Evolutionary conservation across 129 eudicot species (phyloP).

Genomic region (Chrysanthemum makinoi): DNA sequence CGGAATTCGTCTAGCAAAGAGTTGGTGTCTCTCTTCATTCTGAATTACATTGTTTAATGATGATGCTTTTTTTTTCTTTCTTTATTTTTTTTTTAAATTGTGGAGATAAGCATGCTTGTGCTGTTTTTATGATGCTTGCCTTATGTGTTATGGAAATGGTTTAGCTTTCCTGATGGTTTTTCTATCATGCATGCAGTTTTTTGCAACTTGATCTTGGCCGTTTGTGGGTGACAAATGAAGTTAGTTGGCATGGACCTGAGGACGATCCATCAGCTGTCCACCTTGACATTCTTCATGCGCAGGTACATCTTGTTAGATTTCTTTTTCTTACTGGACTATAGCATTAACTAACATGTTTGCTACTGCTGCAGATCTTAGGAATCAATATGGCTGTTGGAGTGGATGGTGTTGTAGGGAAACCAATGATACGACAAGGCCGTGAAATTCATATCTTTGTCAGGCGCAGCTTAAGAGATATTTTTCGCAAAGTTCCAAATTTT

Average conservation of each 20-base stretch:
- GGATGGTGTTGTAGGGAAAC: constrained; percentile 72
- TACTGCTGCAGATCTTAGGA: constrained; percentile 68
- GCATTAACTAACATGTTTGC: constrained; percentile 21
- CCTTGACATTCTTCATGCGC: constrained; percentile 93
- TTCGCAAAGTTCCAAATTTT: constrained; percentile 87
- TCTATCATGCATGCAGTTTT: constrained; percentile 55
- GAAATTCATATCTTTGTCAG: constrained; percentile 72
- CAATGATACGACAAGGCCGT: constrained; percentile 84
- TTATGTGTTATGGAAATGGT: constrained; percentile 19
- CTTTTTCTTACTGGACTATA: constrained; percentile 5
- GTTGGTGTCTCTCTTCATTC: constrained; percentile 48
- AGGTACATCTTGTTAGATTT: constrained; percentile 40
- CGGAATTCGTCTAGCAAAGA: constrained; percentile 75
- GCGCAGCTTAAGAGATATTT: constrained; percentile 91
- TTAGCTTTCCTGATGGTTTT: constrained; percentile 8
- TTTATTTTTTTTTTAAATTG: background rate
- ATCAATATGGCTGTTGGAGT: constrained; percentile 93
- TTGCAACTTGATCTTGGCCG: constrained; percentile 97
- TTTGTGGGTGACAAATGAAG: constrained; percentile 61
- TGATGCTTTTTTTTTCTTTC: background rate
- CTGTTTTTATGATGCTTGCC: constrained; percentile 4
- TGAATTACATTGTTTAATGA: constrained; percentile 17
- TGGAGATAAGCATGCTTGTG: constrained; percentile 7
- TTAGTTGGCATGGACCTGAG: constrained; percentile 91
- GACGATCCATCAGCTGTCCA: constrained; percentile 94